A percentile compares a stretch with the other conserved stretches of the same genome.
phyloP scores from a whole-genome alignment of 83 land plant species.

The Isoetes engelmannii region DNA sequence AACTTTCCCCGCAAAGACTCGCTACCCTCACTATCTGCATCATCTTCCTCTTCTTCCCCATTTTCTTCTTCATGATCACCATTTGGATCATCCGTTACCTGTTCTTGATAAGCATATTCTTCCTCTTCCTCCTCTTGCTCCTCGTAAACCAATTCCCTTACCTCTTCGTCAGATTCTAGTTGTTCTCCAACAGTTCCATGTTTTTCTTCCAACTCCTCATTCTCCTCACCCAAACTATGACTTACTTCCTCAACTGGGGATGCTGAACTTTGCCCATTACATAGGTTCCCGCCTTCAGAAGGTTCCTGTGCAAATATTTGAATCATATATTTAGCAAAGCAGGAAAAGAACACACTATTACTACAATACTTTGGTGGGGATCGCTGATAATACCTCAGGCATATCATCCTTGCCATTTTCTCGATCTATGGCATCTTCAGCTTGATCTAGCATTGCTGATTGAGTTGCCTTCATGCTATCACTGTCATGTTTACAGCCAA shows the following conservation, averaged over 20 bases:
- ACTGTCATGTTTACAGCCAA: background rate
- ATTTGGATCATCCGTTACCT: constrained; percentile 16
- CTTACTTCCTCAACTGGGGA: background rate
- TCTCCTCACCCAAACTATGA: background rate
- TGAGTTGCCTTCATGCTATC: constrained; percentile 22
- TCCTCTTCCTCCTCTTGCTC: constrained; percentile 17
- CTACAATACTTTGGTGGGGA: constrained; percentile 12
- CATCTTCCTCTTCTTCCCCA: constrained; percentile 30
- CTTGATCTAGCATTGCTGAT: constrained; percentile 1
- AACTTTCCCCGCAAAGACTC: constrained; percentile 17
- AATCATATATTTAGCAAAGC: background rate
- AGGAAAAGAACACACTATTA: background rate
- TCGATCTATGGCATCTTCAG: background rate
- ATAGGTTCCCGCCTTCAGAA: constrained; percentile 5
- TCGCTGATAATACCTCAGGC: constrained; percentile 24
- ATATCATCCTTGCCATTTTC: constrained; percentile 9
- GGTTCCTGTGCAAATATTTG: background rate
- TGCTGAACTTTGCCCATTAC: background rate
- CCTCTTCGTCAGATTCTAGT: background rate
- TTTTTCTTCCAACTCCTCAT: constrained; percentile 26
- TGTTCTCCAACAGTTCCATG: constrained; percentile 10
- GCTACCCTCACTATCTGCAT: constrained; percentile 7
- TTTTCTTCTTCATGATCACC: constrained; percentile 27
- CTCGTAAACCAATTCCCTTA: constrained; percentile 10
- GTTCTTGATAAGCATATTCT: background rate